These are phyloP conservation scores for Lasiodiplodia hormozganensis DNA, from an alignment of 2,329 filamentous ascomycete species.

Conservation along the genomic window DNA sequence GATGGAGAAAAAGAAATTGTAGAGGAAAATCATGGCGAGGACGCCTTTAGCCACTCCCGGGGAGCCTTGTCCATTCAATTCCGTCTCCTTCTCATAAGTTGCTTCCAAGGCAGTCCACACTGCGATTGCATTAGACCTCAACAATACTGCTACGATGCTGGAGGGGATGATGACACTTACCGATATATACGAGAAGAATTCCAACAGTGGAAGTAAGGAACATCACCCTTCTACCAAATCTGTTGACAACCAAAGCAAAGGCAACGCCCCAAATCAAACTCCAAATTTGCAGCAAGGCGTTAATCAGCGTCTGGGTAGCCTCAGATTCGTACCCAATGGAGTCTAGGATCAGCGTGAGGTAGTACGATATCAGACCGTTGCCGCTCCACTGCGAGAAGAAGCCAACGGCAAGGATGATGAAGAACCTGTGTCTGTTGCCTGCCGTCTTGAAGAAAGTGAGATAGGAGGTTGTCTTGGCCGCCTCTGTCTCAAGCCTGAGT, in stretches of 20 bases:
- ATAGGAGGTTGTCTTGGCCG: conserved; percentile 53
- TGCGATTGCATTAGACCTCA: neutral
- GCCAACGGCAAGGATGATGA: conserved; percentile 61
- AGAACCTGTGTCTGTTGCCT: conserved; percentile 61
- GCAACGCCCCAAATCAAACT: conserved; percentile 63
- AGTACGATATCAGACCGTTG: conserved; percentile 57
- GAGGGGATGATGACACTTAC: neutral
- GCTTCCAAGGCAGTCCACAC: conserved; percentile 11
- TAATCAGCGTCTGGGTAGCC: conserved; percentile 50
- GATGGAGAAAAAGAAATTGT: conserved; percentile 18
- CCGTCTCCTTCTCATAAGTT: conserved; percentile 19
- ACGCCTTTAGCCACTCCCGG: conserved; percentile 10
- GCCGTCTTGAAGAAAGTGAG: conserved; percentile 53
- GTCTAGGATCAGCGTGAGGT: conserved; percentile 43
- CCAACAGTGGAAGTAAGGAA: conserved; percentile 40
- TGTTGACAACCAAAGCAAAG: conserved; percentile 43
- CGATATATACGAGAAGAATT: neutral
- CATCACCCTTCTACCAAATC: conserved; percentile 41
- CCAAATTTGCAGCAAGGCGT: conserved; percentile 64
- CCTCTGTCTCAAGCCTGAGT: conserved; percentile 57
- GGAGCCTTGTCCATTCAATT: conserved; percentile 10
- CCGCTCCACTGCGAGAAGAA: conserved; percentile 66
- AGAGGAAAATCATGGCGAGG: conserved; percentile 25
- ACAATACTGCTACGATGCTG: conserved; percentile 15
- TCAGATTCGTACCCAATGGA: conserved; percentile 43